Evolutionary conservation across 2,329 filamentous ascomycete genomes (phyloP), one percentile per base, ranked within the genome.

Genomic region (Berkeleyomyces basicola): DNA sequence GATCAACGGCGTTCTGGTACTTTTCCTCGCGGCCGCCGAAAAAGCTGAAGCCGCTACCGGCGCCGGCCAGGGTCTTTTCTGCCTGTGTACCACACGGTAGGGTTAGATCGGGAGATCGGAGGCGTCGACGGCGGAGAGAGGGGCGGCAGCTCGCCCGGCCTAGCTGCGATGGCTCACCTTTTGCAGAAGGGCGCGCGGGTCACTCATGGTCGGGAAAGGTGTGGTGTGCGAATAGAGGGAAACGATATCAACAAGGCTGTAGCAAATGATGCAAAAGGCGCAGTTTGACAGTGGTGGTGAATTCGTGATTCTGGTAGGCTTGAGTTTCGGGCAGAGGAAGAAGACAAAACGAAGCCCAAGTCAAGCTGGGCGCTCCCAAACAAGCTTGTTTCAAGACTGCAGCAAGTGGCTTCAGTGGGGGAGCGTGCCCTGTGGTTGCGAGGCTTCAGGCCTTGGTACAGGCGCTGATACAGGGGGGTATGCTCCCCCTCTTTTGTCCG

Each of bases 21-120:
- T 96, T 97, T 67, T 96, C 90, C 69, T 88, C 82, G 64, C 85
- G 82, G 55, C 88, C 88, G 51, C 90, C 88, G 69, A 99, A 96
- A 75, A 96, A 84, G 72, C 85, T 88, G 76, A 96, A 96, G 69
- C 91, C 91, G 37, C 87, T 79, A 23, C 82, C 78, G 47, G 92
- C 91, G 68, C 86, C 79, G 69, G 84, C 76, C 36, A 88, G 81
- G 61, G 84, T 80, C 78, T 93, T 95, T 71, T 96, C 89, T 76
- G 93, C 93, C 91, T 96, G 72, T 67, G 63, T 51, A 14, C 36
- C 44, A 61, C 11, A 11, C 16, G 16, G 31, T 36, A 44, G 40
- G 11, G n/a, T 31, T 58, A 43, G 57, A 10, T 43, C 31, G 36
- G 14, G 55, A 14, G 9, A 53, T 9, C 11, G n/a, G 10, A 36